Conservation (phyloP, 371 early-diverging fungal species). For the Blastocladiella emersonii region DNA sequence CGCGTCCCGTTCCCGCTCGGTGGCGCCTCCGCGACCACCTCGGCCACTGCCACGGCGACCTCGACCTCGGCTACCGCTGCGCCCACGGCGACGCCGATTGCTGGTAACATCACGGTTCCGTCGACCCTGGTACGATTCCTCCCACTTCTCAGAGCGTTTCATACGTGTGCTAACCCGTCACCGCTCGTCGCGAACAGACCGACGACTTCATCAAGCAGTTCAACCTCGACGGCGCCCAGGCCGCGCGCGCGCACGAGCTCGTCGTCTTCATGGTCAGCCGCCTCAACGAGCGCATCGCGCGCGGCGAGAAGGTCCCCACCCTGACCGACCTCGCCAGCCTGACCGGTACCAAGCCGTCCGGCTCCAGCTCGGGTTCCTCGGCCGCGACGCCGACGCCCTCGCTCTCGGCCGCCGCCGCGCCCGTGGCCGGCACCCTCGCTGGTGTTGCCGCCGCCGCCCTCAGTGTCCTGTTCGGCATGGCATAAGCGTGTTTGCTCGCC, state of each 20-base stretch:
- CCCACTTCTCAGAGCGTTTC: no score
- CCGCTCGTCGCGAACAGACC: no score
- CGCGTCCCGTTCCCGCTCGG: background rate
- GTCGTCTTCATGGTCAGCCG: background rate
- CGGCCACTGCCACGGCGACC: background rate
- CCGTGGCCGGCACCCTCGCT: no score
- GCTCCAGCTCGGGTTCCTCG: background rate
- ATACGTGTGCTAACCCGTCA: no score
- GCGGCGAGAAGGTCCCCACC: background rate
- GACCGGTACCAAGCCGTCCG: background rate
- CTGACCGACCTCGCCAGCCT: background rate
- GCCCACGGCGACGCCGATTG: background rate
- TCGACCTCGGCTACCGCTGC: background rate
- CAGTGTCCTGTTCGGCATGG: no score
- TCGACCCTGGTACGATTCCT: no score
- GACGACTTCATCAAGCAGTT: slow-evolving; percentile 1
- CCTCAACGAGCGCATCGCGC: background rate
- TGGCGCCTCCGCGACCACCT: background rate
- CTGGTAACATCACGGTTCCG: no score
- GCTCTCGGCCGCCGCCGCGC: no score
- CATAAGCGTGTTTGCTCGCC: no score
- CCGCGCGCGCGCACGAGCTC: background rate
- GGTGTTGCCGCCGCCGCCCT: no score
- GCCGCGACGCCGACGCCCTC: background rate
- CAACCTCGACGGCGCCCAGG: background rate